A percentile compares a stretch with the other conserved stretches of the same genome.
Conservation (phyloP, 2,329 filamentous ascomycete genomes). For the Ampelomyces quisqualis region DNA sequence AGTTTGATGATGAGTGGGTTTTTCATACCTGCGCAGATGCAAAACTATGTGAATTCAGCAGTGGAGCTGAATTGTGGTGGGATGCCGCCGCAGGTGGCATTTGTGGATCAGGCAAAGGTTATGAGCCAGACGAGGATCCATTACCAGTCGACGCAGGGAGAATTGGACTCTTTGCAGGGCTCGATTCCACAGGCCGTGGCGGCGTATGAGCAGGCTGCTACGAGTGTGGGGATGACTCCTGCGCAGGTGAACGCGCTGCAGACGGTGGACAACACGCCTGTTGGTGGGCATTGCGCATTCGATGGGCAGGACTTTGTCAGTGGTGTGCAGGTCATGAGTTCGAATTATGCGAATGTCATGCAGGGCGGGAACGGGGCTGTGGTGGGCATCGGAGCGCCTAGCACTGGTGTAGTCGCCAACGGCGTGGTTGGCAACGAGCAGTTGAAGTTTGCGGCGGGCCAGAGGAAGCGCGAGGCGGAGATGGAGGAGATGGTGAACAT, state of each 20-base stretch:
- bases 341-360: constrained; percentile 56
- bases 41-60: constrained; percentile 53
- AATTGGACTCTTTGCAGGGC: constrained; percentile 53
- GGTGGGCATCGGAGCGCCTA: constrained; percentile 47
- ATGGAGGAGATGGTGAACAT: constrained; percentile 30
- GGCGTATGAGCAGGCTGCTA: constrained; percentile 55
- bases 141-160: constrained; percentile 57
- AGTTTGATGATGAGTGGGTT: constrained; percentile 57
- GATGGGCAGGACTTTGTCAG: constrained; percentile 56
- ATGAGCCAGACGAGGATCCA: constrained; percentile 55
- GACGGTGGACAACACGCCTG: constrained; percentile 59
- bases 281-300: constrained; percentile 61
- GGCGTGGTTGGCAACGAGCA: constrained; percentile 54
- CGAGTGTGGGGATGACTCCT: constrained; percentile 47
- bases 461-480: constrained; percentile 24
- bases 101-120: constrained; percentile 48
- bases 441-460: constrained; percentile 41
- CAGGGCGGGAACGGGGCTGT: constrained; percentile 56
- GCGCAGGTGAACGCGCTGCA: constrained; percentile 54
- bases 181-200: constrained; percentile 54
- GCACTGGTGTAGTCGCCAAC: constrained; percentile 50
- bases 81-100: constrained; percentile 55
- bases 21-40: constrained; percentile 59
- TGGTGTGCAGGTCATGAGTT: constrained; percentile 59
- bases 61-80: constrained; percentile 60